These are phyloP conservation scores for Rhipidocladum racemiflorum DNA, from an alignment of 176 grass and related monocot species.

Conservation along the genomic window DNA sequence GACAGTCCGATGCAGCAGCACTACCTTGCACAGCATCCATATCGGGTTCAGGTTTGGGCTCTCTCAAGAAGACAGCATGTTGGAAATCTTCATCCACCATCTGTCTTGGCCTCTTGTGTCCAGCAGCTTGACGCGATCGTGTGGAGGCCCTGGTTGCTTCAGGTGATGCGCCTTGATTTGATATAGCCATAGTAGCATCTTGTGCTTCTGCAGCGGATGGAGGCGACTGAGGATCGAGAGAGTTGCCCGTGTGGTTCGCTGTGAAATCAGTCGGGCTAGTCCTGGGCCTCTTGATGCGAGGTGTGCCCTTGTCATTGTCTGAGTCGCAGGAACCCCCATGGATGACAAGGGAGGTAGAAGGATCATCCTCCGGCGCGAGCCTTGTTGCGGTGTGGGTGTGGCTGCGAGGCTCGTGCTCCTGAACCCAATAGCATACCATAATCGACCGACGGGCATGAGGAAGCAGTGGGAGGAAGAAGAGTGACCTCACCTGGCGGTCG, in stretches of 20 bases:
- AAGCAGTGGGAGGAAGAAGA: no score
- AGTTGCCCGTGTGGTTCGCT: no score
- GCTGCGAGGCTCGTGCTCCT: background rate
- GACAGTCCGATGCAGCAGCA: background rate
- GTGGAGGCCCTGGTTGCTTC: conserved; percentile 2
- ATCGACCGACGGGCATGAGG: no score
- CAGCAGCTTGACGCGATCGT: background rate
- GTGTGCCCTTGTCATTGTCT: background rate
- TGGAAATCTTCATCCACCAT: background rate
- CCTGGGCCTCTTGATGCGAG: conserved; percentile 32
- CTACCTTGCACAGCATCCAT: background rate
- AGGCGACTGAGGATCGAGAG: no score
- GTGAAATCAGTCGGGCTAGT: background rate
- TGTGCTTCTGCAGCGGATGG: no score
- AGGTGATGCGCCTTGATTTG: conserved; percentile 7
- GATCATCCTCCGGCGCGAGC: background rate
- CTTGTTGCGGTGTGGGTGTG: background rate
- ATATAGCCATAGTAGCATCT: background rate
- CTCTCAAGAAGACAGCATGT: conserved; percentile 39
- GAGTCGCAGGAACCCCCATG: background rate
- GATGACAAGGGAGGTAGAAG: background rate
- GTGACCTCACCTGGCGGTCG: no score
- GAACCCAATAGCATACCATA: no score
- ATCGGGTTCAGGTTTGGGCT: conserved; percentile 46
- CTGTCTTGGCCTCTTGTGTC: background rate